Base-by-base conservation (phyloP, 257 asterid genomes). In the Solanum paucissectum region DNA sequence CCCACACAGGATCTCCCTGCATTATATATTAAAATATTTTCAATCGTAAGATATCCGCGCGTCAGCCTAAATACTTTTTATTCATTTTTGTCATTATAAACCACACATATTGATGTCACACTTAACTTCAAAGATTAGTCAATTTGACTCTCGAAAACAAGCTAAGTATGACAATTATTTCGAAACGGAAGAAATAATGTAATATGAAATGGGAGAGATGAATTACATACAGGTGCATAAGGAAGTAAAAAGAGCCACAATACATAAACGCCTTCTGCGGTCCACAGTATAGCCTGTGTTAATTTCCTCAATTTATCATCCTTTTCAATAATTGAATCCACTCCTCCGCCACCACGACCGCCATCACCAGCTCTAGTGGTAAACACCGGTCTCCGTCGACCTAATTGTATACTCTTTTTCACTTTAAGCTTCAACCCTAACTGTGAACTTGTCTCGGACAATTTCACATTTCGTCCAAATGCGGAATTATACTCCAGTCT, bases 1-100 rank as follows among this genome's bases (percentile, higher is more conserved):
- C 93, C 98, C 99, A 96, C 14, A 95, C 94, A 66, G 99, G 99
- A 93, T 95, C 99, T n/a, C 99, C 99, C 99, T 95, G 96, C 92
- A 92, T 20, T 46, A 77, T 32, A 64, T 72, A 76, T 38, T 40
- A 44, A 27, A 18, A 44, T 27, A 81, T 27, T 81, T 79, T 29
- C 66, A 81, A 27, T 46, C 0, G 1, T 46, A 13, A 46, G 3
- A 13, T 46, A 46, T 46, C 58, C 20, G 20, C 3, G 58, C 1
- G 0, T 46, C 18, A 46, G 7, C 20, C 58, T 46, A 46, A 13
- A 46, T 46, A 46, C 58, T 0, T 46, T 46, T 46, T 46, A 46
- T 46, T 46, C 20, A 13, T 46, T 46, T 46, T 46, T 46, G 2
- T 4, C 58, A 46, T 46, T 23, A 38, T 76, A 32, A 76, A 38